A percentile compares a stretch with the other conserved stretches of the same genome.
Conservation (phyloP, 331 rosid species). For the Saraca asoca region DNA sequence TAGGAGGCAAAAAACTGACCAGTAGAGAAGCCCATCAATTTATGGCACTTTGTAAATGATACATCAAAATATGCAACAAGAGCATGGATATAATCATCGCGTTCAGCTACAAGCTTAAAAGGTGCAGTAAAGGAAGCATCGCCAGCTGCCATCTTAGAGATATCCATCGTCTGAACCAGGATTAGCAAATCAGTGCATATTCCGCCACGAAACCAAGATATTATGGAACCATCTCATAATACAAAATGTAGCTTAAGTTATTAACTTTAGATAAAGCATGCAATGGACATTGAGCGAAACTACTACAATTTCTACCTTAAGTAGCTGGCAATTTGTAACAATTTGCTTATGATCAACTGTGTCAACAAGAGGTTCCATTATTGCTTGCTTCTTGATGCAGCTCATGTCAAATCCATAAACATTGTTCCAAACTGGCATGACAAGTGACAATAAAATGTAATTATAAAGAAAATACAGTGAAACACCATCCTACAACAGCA, state of each 20-base stretch:
- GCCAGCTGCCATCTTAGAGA: conserved; percentile 89
- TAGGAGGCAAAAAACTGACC: conserved; percentile 46
- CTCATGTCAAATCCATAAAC: conserved; percentile 97
- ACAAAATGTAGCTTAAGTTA: neutral
- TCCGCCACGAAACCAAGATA: conserved; percentile 6
- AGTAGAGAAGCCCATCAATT: conserved; percentile 94
- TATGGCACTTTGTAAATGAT: conserved; percentile 87
- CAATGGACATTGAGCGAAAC: neutral
- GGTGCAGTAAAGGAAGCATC: conserved; percentile 88
- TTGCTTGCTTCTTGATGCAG: conserved; percentile 97
- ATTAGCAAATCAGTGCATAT: conserved; percentile 31
- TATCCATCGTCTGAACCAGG: conserved; percentile 80
- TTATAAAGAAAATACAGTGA: conserved; percentile 2
- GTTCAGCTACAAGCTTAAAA: conserved; percentile 81
- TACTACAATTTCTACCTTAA: conserved; percentile 55
- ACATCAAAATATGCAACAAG: conserved; percentile 98
- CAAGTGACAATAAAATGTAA: conserved; percentile 26
- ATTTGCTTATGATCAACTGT: conserved; percentile 95
- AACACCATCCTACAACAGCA: conserved; percentile 3
- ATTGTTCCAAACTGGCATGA: conserved; percentile 79
- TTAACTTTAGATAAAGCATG: neutral
- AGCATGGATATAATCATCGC: conserved; percentile 85
- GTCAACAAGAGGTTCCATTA: conserved; percentile 98
- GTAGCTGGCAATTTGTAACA: conserved; percentile 86
- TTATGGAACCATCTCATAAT: neutral